phyloP scores from a whole-genome alignment of 2,329 filamentous ascomycete species.

The Escovopsis weberi region DNA sequence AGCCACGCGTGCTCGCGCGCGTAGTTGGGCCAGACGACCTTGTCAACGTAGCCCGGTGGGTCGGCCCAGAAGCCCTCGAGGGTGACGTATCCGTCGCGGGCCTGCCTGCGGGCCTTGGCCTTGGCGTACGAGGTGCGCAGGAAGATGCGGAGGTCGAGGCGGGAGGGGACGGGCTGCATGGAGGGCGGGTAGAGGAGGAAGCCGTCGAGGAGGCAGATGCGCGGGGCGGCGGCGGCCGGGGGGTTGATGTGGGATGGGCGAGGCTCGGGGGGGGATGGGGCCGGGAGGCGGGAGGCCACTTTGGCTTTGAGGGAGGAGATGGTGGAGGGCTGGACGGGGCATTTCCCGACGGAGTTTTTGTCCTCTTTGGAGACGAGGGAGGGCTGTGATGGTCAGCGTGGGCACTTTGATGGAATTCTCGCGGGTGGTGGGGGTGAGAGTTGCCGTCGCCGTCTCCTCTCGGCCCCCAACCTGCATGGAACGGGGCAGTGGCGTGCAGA shows the following conservation, averaged over 20 bases:
- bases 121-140: constrained; percentile 51
- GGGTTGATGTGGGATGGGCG: constrained; percentile 41
- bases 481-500: no score
- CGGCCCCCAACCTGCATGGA: neutral
- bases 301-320: constrained; percentile 32
- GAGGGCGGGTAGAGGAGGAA: constrained; percentile 64
- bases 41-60: constrained; percentile 85
- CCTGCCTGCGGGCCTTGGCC: constrained; percentile 51
- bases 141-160: constrained; percentile 66
- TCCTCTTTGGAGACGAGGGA: constrained; percentile 34
- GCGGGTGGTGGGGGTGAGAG: no score
- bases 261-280: constrained; percentile 24
- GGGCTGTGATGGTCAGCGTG: constrained; percentile 9
- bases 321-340: constrained; percentile 33
- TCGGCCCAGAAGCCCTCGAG: constrained; percentile 89
- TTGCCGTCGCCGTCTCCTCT: neutral
- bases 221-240: constrained; percentile 83
- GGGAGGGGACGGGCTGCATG: constrained; percentile 38
- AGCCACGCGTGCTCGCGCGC: constrained; percentile 68
- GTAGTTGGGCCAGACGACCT: constrained; percentile 94
- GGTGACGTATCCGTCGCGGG: constrained; percentile 63
- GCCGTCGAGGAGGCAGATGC: constrained; percentile 68
- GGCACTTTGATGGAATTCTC: neutral
- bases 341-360: constrained; percentile 43
- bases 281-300: constrained; percentile 30